Conservation (phyloP, 2,329 filamentous ascomycete species). For the Penicillium sumatraense region DNA sequence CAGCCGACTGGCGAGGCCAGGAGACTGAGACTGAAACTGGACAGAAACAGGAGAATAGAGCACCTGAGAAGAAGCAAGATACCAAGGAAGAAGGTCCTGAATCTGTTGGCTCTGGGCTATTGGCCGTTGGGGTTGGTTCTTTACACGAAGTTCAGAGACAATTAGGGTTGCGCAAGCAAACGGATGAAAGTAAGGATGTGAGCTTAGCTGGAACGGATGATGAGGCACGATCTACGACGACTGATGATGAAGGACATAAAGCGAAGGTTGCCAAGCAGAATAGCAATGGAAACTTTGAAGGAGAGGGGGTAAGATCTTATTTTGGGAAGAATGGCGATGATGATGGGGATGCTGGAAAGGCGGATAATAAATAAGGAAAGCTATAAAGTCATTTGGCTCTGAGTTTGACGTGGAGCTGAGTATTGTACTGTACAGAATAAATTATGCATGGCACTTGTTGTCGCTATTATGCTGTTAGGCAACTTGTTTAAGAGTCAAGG, state of each 20-base stretch:
- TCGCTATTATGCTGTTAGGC: too few species aligned
- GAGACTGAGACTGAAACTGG: slow-evolving; percentile 48
- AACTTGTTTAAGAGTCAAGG: too few species aligned
- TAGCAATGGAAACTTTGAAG: slow-evolving; percentile 41
- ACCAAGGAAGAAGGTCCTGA: background rate
- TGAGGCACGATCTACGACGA: slow-evolving; percentile 27
- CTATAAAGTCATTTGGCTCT: background rate
- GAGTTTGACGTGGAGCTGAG: background rate
- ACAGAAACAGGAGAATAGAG: slow-evolving; percentile 8
- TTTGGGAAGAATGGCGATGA: slow-evolving; percentile 23
- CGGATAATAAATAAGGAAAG: background rate
- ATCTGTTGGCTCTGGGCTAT: background rate
- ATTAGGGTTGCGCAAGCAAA: slow-evolving; percentile 70
- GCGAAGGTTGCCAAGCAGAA: slow-evolving; percentile 31
- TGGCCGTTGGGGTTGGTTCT: slow-evolving; percentile 12
- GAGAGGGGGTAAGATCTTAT: slow-evolving; percentile 46
- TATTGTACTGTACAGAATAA: background rate
- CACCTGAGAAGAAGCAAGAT: slow-evolving; percentile 3
- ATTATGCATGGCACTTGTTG: background rate
- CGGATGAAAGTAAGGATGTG: slow-evolving; percentile 67
- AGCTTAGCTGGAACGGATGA: slow-evolving; percentile 74
- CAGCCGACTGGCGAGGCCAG: slow-evolving; percentile 76
- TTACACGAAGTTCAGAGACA: slow-evolving; percentile 53
- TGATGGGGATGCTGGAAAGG: background rate
- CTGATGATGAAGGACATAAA: slow-evolving; percentile 31